Base-by-base conservation (phyloP, 2,329 filamentous ascomycete species). In the Claviceps maximensis region DNA sequence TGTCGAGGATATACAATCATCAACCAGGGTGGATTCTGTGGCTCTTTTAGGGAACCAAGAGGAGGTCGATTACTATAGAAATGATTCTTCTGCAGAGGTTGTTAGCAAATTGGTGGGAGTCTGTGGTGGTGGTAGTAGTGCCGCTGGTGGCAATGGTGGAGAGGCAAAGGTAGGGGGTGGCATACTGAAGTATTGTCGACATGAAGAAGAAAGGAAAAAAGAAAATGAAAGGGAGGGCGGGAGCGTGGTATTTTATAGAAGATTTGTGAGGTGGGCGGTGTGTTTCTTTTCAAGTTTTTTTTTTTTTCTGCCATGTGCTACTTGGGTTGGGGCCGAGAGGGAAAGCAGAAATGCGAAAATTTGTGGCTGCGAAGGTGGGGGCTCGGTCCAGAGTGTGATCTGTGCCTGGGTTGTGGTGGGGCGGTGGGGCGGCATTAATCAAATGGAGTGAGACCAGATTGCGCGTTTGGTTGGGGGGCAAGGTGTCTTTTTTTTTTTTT, bases 1-100 rank as follows among this genome's bases (percentile, higher is more conserved):
- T 74, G 78, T 77, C 82, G 87, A 87, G 86, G 87, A 87, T 84
- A 80, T 87, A 65, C 65, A 73, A 71, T 94, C 88, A 93, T 94
- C 88, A 87, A 86, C 87, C 87, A 89, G 87, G 86, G 83, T 91
- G 81, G 82, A 82, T 80, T 89, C 85, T 91, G 86, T 89, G 81
- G 87, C 89, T 95, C 78, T 78, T 86, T 80, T 89, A 79, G 82
- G 82, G 81, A 91, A 85, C 83, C 88, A 85, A 93, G 87, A 88
- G 83, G 79, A 78, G 79, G 86, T 89, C 83, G 83, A 87, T 79
- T 84, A 90, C 89, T 95, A 89, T 90, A 95, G 86, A 95, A 94
- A 87, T 88, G 87, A 91, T 91, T 90, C 87, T 89, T 72, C 68
- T 75, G 68, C 58, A 59, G 60, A 41, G 36, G 54, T 52, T 54